Evolutionary conservation across 495 filamentous ascomycete genomes (phyloP).

Genomic region (Penicillium cinerascens): DNA sequence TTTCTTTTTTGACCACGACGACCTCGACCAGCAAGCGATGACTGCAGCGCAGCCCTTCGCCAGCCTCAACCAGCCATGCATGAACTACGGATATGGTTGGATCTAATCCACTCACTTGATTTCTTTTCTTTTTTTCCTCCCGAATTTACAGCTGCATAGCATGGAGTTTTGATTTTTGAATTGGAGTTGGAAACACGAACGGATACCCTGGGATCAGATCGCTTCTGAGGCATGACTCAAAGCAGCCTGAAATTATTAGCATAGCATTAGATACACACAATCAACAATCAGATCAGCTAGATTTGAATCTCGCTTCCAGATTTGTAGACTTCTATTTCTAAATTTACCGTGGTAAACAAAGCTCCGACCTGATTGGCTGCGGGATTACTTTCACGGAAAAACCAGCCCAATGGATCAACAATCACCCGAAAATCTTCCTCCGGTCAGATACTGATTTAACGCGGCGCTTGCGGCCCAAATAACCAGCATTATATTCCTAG

Average conservation of each 20-base stretch:
- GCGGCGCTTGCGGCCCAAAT: background rate
- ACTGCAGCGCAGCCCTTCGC: conserved; percentile 26
- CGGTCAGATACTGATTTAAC: background rate
- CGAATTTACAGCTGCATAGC: conserved; percentile 34
- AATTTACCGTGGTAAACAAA: background rate
- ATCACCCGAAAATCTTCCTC: conserved; percentile 17
- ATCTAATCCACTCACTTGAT: conserved; percentile 22
- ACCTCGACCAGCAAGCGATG: conserved; percentile 31
- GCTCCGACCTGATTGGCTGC: background rate
- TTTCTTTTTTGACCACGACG: conserved; percentile 47
- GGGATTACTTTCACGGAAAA: background rate
- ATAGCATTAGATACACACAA: background rate
- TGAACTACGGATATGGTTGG: conserved; percentile 44
- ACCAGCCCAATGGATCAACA: conserved; percentile 10
- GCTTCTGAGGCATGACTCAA: conserved; percentile 8
- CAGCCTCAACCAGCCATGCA: conserved; percentile 32
- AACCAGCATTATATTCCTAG: background rate
- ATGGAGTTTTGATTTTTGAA: conserved; percentile 27
- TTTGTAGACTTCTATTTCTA: background rate
- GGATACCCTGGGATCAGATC: conserved; percentile 34
- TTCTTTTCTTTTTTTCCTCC: conserved; percentile 12
- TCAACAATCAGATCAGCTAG: background rate
- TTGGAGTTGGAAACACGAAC: conserved; percentile 18
- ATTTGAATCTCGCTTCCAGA: background rate
- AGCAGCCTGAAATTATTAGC: background rate